Conservation (phyloP, 805 yeast genomes). For the Metschnikowia reukaufii region DNA sequence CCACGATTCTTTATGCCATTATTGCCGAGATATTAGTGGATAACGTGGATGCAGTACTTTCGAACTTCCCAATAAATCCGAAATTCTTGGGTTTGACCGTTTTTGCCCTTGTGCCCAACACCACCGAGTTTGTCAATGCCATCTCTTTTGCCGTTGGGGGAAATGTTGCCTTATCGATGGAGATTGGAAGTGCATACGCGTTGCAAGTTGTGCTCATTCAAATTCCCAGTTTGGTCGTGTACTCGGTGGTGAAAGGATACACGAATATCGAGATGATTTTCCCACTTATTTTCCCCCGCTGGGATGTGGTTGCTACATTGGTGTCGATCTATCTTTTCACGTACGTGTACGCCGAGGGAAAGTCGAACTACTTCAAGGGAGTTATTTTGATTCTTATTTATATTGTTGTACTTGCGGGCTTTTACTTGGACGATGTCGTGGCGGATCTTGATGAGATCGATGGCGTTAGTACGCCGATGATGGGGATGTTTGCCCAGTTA, state of each 20-base stretch:
- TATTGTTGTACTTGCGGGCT: conserved; percentile 73
- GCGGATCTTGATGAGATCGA: conserved; percentile 22
- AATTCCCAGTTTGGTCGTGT: conserved; percentile 85
- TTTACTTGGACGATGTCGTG: conserved; percentile 58
- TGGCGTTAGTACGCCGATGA: background rate
- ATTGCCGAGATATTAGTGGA: conserved; percentile 94
- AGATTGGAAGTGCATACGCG: conserved; percentile 96
- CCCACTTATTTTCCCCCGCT: conserved; percentile 86
- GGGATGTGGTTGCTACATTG: conserved; percentile 89
- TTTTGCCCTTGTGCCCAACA: conserved; percentile 94
- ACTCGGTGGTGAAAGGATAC: conserved; percentile 53
- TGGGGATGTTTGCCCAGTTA: conserved; percentile 5
- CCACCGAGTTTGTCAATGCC: conserved; percentile 95
- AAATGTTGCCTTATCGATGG: conserved; percentile 94
- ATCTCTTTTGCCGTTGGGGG: conserved; percentile 96
- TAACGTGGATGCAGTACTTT: conserved; percentile 84
- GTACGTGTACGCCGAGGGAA: conserved; percentile 94
- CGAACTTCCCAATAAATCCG: conserved; percentile 78
- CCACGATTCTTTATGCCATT: conserved; percentile 85
- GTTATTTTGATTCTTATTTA: conserved; percentile 80
- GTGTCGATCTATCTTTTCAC: conserved; percentile 87
- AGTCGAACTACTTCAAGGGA: conserved; percentile 94
- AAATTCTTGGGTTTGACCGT: conserved; percentile 91
- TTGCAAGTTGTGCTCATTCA: conserved; percentile 92
- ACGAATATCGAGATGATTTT: conserved; percentile 52